A percentile compares a stretch with the other conserved stretches of the same genome.
Conservation (phyloP, 805 yeast species). For the Cyberlindnera mississippiensis region DNA sequence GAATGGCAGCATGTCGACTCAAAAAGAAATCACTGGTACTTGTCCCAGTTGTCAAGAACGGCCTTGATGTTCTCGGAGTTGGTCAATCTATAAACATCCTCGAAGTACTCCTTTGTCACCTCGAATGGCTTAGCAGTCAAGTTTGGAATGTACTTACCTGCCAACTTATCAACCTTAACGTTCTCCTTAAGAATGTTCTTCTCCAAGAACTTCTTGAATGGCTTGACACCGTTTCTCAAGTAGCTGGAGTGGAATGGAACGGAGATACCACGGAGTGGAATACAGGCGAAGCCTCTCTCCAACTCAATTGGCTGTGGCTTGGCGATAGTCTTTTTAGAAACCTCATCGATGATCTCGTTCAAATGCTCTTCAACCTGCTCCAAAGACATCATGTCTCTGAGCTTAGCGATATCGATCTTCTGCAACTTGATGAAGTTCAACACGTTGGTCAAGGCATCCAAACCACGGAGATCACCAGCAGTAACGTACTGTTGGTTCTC, state of each 20-base stretch:
- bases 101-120: slow-evolving; percentile 94
- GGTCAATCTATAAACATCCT: slow-evolving; percentile 91
- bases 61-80: slow-evolving; percentile 86
- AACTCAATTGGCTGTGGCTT: slow-evolving; percentile 96
- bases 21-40: slow-evolving; percentile 42
- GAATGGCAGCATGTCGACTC: neutral
- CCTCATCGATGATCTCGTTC: slow-evolving; percentile 82
- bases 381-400: slow-evolving; percentile 74
- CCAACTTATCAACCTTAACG: slow-evolving; percentile 88
- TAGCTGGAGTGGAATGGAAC: slow-evolving; percentile 99
- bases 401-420: slow-evolving; percentile 87
- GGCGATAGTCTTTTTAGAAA: slow-evolving; percentile 71
- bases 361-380: slow-evolving; percentile 89
- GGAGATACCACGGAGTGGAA: slow-evolving; percentile 97
- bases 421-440: slow-evolving; percentile 90
- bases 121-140: slow-evolving; percentile 97
- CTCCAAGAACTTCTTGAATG: slow-evolving; percentile 95
- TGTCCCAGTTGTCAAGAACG: slow-evolving; percentile 94
- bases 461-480: slow-evolving; percentile 96
- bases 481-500: slow-evolving; percentile 98
- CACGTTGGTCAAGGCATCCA: slow-evolving; percentile 90
- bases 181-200: slow-evolving; percentile 95
- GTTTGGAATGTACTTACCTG: slow-evolving; percentile 96
- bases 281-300: slow-evolving; percentile 97
- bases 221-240: slow-evolving; percentile 97